phyloP scores from a whole-genome alignment of 2,329 filamentous ascomycete genomes.

The Achaetomium macrosporum region DNA sequence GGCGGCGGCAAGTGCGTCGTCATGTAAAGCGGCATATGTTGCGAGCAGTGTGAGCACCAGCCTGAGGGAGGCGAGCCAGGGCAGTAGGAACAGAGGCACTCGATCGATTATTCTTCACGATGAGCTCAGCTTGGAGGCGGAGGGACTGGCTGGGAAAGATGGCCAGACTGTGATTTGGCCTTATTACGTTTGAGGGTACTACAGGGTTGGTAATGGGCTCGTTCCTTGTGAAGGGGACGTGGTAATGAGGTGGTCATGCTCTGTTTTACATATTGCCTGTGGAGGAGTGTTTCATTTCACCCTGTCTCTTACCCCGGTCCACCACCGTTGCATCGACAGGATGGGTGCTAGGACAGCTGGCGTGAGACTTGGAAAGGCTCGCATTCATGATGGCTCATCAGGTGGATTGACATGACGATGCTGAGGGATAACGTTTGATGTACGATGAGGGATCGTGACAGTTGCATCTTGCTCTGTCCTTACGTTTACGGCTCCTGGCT shows the following conservation, averaged over 20 bases:
- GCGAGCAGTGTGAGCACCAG: neutral
- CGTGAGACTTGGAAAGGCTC: neutral
- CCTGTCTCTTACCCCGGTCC: neutral
- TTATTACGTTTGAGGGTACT: neutral
- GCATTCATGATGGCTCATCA: neutral
- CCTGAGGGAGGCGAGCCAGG: too few species aligned
- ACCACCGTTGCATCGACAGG: neutral
- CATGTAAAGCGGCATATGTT: conserved; percentile 56
- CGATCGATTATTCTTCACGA: neutral
- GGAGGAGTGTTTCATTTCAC: neutral
- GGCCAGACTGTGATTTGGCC: too few species aligned
- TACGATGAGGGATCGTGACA: neutral
- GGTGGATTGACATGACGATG: neutral
- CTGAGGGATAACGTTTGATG: neutral
- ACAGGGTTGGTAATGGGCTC: too few species aligned
- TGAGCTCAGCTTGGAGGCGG: too few species aligned
- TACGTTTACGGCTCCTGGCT: neutral
- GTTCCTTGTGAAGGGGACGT: too few species aligned
- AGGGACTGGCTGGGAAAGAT: too few species aligned
- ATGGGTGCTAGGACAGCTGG: neutral
- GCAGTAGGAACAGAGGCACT: too few species aligned
- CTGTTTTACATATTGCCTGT: too few species aligned
- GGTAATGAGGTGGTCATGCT: too few species aligned
- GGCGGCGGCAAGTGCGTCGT: conserved; percentile 74
- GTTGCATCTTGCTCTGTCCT: neutral